Base-by-base conservation (phyloP, 192 early-diverging fungal genomes). In the Radiomyces spectabilis region DNA sequence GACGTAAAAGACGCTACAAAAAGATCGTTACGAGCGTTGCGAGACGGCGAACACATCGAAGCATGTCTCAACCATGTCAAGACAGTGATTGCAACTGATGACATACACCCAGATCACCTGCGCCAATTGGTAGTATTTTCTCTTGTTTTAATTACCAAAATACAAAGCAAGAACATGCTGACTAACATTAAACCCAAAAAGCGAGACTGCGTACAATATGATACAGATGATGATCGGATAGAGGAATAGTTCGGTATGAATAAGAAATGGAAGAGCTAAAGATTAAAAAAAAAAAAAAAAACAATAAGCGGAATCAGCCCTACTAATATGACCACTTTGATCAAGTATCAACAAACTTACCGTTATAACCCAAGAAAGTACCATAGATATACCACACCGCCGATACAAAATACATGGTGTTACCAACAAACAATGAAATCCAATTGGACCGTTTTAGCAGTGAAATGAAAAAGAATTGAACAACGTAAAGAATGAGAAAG, bases 281-380 rank as follows among this genome's bases (percentile, higher is more conserved):
- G 27, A 33, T n/a, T 21, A 35, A 21, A 33, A 33, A 41, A 33
- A 34, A 27, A 51, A 51, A 32, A 50, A 41, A 31, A 37, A 53
- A 30, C 4, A 43, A 24, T 26, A 18, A 47, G 5, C 26, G n/a
- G 25, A 38, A 38, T 46, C 15, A 21, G 12, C 32, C n/a, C 6
- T 33, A 0, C 22, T 29, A 49, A n/a, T 37, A 40, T 25, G n/a
- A 12, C 45, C 10, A 13, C 6, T 22, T 16, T 44, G 7, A 52
- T 13, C 19, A 8, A 24, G 25, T 40, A 39, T 27, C 18, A 19
- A 15, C 16, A 35, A 10, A 64, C 77, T 68, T 73, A 80, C 94
- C 94, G 59, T 89, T 94, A 62, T 87, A 95, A 5, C 95, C 95
- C 32, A 98, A 63, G 62, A 91, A 97, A 15, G 95, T 98, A 29